Evolutionary conservation across 2,329 filamentous ascomycete genomes (phyloP).

Genomic region (Trichophyton mentagrophytes): DNA sequence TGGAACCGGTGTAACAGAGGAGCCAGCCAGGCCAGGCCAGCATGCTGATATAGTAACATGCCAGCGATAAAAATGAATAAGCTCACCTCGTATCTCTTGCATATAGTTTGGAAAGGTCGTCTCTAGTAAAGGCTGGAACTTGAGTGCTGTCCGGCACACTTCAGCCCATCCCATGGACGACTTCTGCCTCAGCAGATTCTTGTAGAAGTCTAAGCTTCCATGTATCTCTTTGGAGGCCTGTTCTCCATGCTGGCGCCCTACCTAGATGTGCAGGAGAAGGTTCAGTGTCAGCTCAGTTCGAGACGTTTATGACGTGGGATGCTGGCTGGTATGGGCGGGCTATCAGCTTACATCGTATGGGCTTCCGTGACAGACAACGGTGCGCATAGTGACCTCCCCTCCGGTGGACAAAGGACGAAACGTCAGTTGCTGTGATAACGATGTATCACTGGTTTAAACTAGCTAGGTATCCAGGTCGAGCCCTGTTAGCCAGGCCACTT

Average conservation of each 20-base stretch:
- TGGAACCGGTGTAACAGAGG: background rate
- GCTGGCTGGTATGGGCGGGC: background rate
- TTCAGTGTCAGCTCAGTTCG: background rate
- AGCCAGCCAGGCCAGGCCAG: background rate
- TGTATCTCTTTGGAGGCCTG: conserved; percentile 18
- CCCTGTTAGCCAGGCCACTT: too few relatives aligned
- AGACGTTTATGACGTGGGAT: background rate
- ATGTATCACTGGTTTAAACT: too few relatives aligned
- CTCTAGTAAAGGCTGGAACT: conserved; percentile 33
- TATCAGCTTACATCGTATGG: conserved; percentile 18
- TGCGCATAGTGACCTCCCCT: conserved; percentile 14
- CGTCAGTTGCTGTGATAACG: background rate
- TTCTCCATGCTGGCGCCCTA: conserved; percentile 21
- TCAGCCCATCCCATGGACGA: conserved; percentile 35
- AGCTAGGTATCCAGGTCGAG: too few relatives aligned
- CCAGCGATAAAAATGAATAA: background rate
- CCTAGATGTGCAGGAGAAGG: conserved; percentile 11
- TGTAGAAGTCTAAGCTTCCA: conserved; percentile 21
- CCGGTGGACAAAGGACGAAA: background rate
- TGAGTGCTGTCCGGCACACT: conserved; percentile 34
- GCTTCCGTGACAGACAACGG: conserved; percentile 17
- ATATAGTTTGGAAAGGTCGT: conserved; percentile 20
- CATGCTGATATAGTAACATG: background rate
- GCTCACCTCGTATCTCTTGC: conserved; percentile 23
- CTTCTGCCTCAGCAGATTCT: conserved; percentile 16